phyloP scores from a whole-genome alignment of 1,284 basidiomycete genomes.

The Termitomyces sp. region DNA sequence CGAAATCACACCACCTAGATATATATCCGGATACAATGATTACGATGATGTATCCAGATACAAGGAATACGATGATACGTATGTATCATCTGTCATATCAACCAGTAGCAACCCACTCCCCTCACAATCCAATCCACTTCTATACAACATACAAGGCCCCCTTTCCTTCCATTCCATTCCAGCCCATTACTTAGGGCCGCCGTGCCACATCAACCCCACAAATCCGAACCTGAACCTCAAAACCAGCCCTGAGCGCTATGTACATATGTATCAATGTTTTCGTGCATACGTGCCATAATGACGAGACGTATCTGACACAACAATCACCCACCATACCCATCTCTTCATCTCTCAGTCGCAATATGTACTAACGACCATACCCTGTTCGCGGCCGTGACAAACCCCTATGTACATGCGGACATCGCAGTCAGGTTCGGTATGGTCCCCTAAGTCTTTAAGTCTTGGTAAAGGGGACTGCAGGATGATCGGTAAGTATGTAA shows the following conservation, averaged over 20 bases:
- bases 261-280: not conserved
- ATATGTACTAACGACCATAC: not conserved
- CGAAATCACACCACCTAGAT: too few species aligned
- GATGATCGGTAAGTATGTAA: not conserved
- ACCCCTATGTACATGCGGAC: not conserved
- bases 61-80: not conserved
- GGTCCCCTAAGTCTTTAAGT: not conserved
- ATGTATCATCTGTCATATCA: not conserved
- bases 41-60: too few species aligned
- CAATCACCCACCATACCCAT: not conserved
- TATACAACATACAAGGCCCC: not conserved
- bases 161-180: not conserved
- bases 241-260: not conserved
- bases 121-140: too few species aligned
- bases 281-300: not conserved
- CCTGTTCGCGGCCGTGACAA: not conserved
- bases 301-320: not conserved
- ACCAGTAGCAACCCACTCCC: not conserved
- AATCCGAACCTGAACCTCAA: not conserved
- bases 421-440: not conserved
- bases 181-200: not conserved
- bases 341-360: not conserved
- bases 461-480: too few species aligned
- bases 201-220: not conserved
- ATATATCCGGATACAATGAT: too few species aligned